phyloP scores from a whole-genome alignment of 2,329 filamentous ascomycete genomes.

The Phyllosticta capitalensis region DNA sequence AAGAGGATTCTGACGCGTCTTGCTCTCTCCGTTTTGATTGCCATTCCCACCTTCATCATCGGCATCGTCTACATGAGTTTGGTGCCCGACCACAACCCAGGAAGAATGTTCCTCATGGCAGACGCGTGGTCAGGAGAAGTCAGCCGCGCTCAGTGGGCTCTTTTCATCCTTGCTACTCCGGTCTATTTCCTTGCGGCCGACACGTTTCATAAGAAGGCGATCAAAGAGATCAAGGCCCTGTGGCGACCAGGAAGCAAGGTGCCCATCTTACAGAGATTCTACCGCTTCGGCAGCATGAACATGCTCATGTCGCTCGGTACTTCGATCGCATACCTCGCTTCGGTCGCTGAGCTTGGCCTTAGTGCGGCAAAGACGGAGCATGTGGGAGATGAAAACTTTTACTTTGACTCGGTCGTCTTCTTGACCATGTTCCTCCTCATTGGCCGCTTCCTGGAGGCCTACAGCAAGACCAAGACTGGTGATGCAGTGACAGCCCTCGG shows the following conservation, averaged over 20 bases:
- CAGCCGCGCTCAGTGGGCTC: conserved; percentile 65
- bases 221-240: conserved; percentile 68
- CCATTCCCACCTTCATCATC: conserved; percentile 76
- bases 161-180: conserved; percentile 74
- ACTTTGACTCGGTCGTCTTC: conserved; percentile 91
- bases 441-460: conserved; percentile 69
- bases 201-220: conserved; percentile 67
- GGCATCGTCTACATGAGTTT: conserved; percentile 89
- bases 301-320: conserved; percentile 85
- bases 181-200: conserved; percentile 83
- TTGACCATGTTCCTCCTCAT: conserved; percentile 77
- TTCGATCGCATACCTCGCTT: conserved; percentile 77
- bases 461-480: conserved; percentile 84
- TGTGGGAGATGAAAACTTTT: conserved; percentile 37
- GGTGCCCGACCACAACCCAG: conserved; percentile 49
- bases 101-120: conserved; percentile 58
- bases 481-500: conserved; percentile 74
- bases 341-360: conserved; percentile 63
- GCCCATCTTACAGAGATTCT: conserved; percentile 66
- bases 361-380: conserved; percentile 34
- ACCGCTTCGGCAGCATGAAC: conserved; percentile 96
- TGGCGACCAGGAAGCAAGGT: conserved; percentile 70
- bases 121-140: conserved; percentile 61
- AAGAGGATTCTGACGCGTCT: conserved; percentile 60
- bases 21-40: conserved; percentile 56